These are phyloP conservation scores for Emmonsiellopsis sp. DNA, from an alignment of 2,329 filamentous ascomycete species.

Conservation along the genomic window DNA sequence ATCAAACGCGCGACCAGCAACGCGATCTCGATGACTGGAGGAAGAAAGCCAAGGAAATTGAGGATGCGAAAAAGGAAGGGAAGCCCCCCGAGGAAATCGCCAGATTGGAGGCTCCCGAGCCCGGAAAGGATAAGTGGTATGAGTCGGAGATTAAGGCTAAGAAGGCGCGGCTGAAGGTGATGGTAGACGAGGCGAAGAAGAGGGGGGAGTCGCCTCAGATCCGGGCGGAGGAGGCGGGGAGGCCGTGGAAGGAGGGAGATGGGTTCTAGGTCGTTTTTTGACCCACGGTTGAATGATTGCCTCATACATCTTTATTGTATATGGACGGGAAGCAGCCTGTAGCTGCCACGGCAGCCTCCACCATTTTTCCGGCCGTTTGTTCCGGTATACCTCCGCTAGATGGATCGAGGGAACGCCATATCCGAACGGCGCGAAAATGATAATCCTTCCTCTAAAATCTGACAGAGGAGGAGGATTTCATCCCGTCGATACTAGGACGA, in stretches of 20 bases:
- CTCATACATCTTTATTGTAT: too few relatives aligned
- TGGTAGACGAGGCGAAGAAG: constrained; percentile 38
- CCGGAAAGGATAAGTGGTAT: constrained; percentile 36
- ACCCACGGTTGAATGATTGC: not conserved
- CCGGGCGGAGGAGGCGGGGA: constrained; percentile 45
- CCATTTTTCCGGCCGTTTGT: too few relatives aligned
- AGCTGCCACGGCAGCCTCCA: too few relatives aligned
- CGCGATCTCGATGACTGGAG: constrained; percentile 31
- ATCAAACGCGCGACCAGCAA: constrained; percentile 30
- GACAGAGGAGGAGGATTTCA: too few relatives aligned
- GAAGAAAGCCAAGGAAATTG: constrained; percentile 28
- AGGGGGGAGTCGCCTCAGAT: constrained; percentile 44
- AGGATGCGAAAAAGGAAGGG: constrained; percentile 18
- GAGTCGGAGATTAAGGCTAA: constrained; percentile 36
- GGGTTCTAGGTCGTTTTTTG: constrained; percentile 35
- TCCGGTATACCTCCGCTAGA: too few relatives aligned
- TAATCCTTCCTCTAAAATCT: too few relatives aligned
- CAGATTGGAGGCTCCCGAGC: constrained; percentile 28
- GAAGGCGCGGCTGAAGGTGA: constrained; percentile 32
- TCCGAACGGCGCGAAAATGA: too few relatives aligned
- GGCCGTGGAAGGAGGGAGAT: constrained; percentile 48
- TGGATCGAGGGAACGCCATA: too few relatives aligned
- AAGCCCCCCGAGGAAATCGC: constrained; percentile 16
- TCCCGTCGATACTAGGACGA: too few relatives aligned
- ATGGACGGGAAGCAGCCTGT: too few relatives aligned